Base-by-base conservation (phyloP, 306 rosid species). In the Dalbergia oliveri region DNA sequence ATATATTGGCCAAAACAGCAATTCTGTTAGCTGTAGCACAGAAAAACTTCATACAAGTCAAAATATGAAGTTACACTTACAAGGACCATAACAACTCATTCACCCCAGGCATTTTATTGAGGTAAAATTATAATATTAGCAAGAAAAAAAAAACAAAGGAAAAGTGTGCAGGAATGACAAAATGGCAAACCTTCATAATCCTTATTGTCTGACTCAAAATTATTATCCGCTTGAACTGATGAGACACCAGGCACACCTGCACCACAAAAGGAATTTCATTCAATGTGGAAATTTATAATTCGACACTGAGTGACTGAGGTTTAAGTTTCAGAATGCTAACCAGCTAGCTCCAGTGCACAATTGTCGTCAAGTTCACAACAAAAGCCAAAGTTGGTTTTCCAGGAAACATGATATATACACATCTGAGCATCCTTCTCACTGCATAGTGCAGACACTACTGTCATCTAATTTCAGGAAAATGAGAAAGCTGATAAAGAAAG, bases 341-440 rank as follows among this genome's bases (percentile, higher is more conserved):
- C 92, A 77, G 91, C 82, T 19, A 94, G 75, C 63, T 85, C 92
- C 50, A 15, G 76, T 2, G 97, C 98, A 83, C 92, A 87, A 41
- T 92, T 90, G 63, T 91, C 90, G 16, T 90, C 95, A 64, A 94
- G 91, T 85, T 91, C 97, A 80, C 98, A 94, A 78, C 97, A 94
- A 84, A 94, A 94, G 0, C 97, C 97, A 26, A 91, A 91, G 82
- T 86, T 90, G 26, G 87, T 69, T 78, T 86, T 89, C 98, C 97
- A 94, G 63, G 97, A 92, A 75, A 92, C 88, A 78, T 92, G 94
- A 84, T 94, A 92, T 60, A 94, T 88, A 69, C 97, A 94, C 97
- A 90, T 94, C 51, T 94, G 97, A 51, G 97, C 94, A 76, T 92
- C 97, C 87, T 69, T 89, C 77, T 88, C 97, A 76, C 97, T 94